phyloP scores from a whole-genome alignment of 2,329 filamentous ascomycete species.

The Aureobasidium leucospermi region DNA sequence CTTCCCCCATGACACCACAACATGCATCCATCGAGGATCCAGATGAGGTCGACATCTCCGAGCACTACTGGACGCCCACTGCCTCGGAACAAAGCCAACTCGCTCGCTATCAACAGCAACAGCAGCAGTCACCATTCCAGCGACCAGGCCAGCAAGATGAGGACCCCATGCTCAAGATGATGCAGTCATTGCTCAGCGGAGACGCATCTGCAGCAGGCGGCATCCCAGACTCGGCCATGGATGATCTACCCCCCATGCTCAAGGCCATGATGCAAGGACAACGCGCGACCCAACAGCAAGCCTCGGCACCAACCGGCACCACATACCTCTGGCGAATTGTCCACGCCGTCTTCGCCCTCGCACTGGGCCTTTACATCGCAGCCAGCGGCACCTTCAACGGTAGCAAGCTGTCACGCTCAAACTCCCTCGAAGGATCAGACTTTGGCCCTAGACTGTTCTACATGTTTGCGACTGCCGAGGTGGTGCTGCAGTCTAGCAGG shows the following conservation, averaged over 20 bases:
- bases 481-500: constrained; percentile 62
- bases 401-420: constrained; percentile 50
- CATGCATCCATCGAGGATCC: constrained; percentile 44
- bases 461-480: constrained; percentile 72
- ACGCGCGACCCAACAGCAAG: constrained; percentile 30
- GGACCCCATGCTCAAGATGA: constrained; percentile 68
- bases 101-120: constrained; percentile 1
- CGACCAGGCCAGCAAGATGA: constrained; percentile 29
- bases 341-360: constrained; percentile 64
- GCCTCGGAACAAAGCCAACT: constrained; percentile 2
- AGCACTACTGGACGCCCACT: constrained; percentile 33
- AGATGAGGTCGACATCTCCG: constrained; percentile 72
- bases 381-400: constrained; percentile 63
- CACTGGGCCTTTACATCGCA: constrained; percentile 63
- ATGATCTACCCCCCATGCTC: constrained; percentile 38
- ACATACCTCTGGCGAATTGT: constrained; percentile 62
- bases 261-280: constrained; percentile 38
- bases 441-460: constrained; percentile 59
- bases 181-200: constrained; percentile 60
- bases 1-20: constrained; percentile 18
- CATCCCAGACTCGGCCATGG: constrained; percentile 32
- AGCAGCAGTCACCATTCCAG: constrained; percentile 21
- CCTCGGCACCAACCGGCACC: constrained; percentile 31
- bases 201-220: constrained; percentile 26
- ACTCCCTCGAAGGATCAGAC: constrained; percentile 28